These are phyloP conservation scores for Kazachstania psychrophila DNA, from an alignment of 805 yeast species.

Conservation along the genomic window DNA sequence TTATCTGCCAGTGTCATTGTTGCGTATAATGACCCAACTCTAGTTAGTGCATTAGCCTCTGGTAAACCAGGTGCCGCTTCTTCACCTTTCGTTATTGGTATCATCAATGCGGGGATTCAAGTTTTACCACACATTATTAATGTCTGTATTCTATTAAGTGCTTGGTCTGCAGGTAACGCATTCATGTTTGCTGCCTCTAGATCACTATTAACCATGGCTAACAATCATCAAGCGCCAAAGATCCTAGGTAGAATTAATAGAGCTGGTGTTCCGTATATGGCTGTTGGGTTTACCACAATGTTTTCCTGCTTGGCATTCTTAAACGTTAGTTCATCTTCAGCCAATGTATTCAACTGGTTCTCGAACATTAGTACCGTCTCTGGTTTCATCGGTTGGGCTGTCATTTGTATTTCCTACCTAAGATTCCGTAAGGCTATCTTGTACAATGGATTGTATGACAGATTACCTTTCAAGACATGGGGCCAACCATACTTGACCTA, in stretches of 20 bases:
- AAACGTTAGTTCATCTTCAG: constrained; percentile 44
- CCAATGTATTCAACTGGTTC: constrained; percentile 54
- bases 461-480: constrained; percentile 49
- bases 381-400: constrained; percentile 58
- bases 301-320: constrained; percentile 43
- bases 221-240: constrained; percentile 44
- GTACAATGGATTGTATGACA: constrained; percentile 43
- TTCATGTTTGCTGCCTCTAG: constrained; percentile 49
- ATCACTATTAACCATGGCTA: constrained; percentile 36
- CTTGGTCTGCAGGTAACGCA: constrained; percentile 40
- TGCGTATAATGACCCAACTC: constrained; percentile 40
- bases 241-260: constrained; percentile 40
- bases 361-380: constrained; percentile 57
- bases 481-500: constrained; percentile 53
- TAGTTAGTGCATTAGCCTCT: constrained; percentile 39
- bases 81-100: constrained; percentile 59
- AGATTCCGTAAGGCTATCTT: constrained; percentile 58
- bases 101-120: constrained; percentile 50
- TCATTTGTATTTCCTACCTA: constrained; percentile 43
- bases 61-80: constrained; percentile 53
- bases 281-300: constrained; percentile 12
- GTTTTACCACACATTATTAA: constrained; percentile 54
- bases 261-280: constrained; percentile 47
- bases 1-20: constrained; percentile 54
- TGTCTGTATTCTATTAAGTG: constrained; percentile 52